Percentiles rank a stretch among this genome's conserved stretches.
Conservation (phyloP, 106 monocot genomes). For the Dendrobium nobile region DNA sequence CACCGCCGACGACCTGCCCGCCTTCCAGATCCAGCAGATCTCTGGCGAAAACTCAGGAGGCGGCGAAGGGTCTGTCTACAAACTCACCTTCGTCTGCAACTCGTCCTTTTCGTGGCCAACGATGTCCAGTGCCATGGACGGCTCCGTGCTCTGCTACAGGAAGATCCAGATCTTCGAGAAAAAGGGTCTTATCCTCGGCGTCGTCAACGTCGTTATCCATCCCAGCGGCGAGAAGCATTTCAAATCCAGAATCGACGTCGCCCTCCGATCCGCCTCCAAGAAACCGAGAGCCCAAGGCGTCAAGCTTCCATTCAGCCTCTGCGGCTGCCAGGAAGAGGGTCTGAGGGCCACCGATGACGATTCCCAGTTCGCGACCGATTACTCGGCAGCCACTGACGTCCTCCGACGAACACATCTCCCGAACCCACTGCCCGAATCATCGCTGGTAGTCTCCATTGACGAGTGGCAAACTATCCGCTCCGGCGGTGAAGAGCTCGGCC, state of each 20-base stretch:
- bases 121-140: slow-evolving; percentile 61
- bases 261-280: slow-evolving; percentile 52
- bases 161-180: slow-evolving; percentile 92
- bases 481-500: slow-evolving; percentile 47
- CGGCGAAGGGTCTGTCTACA: slow-evolving; percentile 23
- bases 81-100: slow-evolving; percentile 61
- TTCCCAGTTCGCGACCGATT: not conserved
- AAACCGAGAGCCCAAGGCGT: slow-evolving; percentile 47
- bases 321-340: slow-evolving; percentile 80
- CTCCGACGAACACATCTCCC: slow-evolving; percentile 32
- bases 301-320: slow-evolving; percentile 84
- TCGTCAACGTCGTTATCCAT: slow-evolving; percentile 41
- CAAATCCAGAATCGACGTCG: slow-evolving; percentile 47
- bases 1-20: slow-evolving; percentile 48
- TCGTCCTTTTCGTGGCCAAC: slow-evolving; percentile 78
- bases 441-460: slow-evolving; percentile 48
- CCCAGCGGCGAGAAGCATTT: slow-evolving; percentile 43
- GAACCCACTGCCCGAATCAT: slow-evolving; percentile 43
- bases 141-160: slow-evolving; percentile 51
- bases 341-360: slow-evolving; percentile 24
- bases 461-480: slow-evolving; percentile 76
- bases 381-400: not conserved
- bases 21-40: slow-evolving; percentile 51
- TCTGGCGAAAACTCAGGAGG: slow-evolving; percentile 13
- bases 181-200: slow-evolving; percentile 70